These are phyloP conservation scores for Delonix regia DNA, from an alignment of 306 rosid species.

Conservation along the genomic window DNA sequence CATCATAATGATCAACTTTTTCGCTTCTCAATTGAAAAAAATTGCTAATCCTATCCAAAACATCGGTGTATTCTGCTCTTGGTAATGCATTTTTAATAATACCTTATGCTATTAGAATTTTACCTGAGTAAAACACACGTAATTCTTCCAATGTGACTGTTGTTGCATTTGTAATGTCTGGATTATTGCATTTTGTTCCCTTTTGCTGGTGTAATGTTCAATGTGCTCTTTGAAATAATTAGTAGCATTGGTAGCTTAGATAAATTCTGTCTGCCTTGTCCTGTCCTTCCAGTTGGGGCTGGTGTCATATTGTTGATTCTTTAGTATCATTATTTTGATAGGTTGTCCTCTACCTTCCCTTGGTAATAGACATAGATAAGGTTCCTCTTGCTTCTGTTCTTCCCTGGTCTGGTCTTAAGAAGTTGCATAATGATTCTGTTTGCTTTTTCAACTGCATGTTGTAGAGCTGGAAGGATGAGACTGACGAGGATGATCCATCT, in stretches of 20 bases:
- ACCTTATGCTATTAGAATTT: neutral
- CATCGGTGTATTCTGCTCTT: neutral
- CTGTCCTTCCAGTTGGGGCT: neutral
- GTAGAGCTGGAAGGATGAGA: constrained; percentile 44
- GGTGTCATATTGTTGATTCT: constrained; percentile 18
- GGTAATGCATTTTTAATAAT: neutral
- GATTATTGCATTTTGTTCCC: neutral
- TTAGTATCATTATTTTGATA: neutral
- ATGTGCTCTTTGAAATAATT: neutral
- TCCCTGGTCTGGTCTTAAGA: constrained; percentile 3
- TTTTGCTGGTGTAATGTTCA: neutral
- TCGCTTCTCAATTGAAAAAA: neutral
- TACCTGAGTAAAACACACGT: neutral
- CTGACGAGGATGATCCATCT: constrained; percentile 30
- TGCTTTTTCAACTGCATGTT: constrained; percentile 4
- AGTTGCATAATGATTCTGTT: constrained; percentile 3
- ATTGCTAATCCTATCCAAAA: neutral
- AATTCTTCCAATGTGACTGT: neutral
- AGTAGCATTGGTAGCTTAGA: constrained; percentile 10
- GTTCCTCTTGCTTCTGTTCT: neutral
- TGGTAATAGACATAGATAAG: neutral
- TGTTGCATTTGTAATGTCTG: constrained; percentile 14
- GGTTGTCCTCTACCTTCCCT: neutral
- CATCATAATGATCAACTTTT: neutral
- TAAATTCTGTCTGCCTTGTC: constrained; percentile 4